Percentiles rank a stretch among this genome's conserved stretches.
phyloP scores from a whole-genome alignment of 2,329 filamentous ascomycete species.

The Sordariomycetes sp. region DNA sequence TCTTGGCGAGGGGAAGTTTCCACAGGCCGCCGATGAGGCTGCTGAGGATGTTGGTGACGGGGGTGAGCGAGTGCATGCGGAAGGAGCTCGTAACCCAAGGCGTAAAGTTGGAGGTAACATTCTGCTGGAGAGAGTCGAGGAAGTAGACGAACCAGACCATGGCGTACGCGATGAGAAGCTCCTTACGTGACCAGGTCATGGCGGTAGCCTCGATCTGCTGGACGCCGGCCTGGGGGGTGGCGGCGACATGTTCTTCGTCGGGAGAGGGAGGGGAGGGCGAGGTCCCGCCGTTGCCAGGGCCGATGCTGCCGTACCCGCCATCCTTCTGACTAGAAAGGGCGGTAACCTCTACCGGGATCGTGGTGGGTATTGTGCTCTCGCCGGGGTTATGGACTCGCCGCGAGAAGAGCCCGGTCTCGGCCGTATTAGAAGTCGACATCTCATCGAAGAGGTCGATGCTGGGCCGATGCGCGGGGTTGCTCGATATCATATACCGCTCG shows the following conservation, averaged over 20 bases:
- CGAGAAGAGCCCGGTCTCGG: neutral
- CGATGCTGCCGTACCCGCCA: neutral
- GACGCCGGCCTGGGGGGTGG: conserved; percentile 20
- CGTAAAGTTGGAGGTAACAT: conserved; percentile 21
- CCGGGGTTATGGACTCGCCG: neutral
- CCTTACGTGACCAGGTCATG: conserved; percentile 23
- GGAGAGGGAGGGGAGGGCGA: neutral
- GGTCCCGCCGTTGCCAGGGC: neutral
- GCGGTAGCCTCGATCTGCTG: conserved; percentile 28
- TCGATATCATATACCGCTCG: neutral
- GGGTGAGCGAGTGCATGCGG: conserved; percentile 37
- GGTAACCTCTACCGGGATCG: neutral
- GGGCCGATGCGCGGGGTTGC: neutral
- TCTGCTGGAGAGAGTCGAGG: conserved; percentile 30
- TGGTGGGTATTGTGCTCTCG: neutral
- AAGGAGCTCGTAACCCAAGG: conserved; percentile 38
- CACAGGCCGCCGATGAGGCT: conserved; percentile 45
- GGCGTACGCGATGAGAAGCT: conserved; percentile 25
- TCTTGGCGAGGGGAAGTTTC: conserved; percentile 53
- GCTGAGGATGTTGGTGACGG: conserved; percentile 39
- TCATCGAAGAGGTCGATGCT: neutral
- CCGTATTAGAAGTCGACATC: neutral
- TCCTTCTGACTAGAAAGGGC: neutral
- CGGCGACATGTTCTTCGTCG: neutral
- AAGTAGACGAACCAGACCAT: conserved; percentile 38